Evolutionary conservation across 225 moss, liverwort and hornwort species (phyloP).

Genomic region (Climacium dendroides): DNA sequence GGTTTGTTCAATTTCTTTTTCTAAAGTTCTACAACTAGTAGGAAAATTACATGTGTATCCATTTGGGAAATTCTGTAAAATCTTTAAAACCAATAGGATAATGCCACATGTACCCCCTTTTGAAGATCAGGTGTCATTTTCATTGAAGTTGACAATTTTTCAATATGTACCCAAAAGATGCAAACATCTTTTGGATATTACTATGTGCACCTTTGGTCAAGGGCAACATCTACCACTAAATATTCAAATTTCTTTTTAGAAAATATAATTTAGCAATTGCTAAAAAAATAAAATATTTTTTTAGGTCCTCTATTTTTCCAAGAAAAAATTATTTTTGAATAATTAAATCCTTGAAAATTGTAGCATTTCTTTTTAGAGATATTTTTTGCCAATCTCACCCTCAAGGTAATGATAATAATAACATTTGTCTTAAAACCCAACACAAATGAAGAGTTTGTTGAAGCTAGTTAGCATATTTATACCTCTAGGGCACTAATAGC

Average conservation of each 20-base stretch:
- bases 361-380: background rate
- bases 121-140: no score
- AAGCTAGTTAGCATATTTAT: accelerated
- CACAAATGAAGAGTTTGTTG: background rate
- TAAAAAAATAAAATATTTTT: background rate
- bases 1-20: no score
- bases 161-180: no score
- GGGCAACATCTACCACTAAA: background rate
- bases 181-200: no score
- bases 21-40: no score
- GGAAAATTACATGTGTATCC: no score
- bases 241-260: background rate
- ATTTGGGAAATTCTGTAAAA: no score
- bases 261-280: background rate
- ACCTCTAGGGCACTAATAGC: accelerated
- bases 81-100: no score
- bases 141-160: no score
- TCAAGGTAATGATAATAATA: no score
- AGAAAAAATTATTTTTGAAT: accelerated
- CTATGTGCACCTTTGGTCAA: accelerated
- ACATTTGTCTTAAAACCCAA: no score
- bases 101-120: no score
- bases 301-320: background rate
- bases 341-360: background rate
- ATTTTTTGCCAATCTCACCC: background rate